phyloP scores from a whole-genome alignment of 176 grass and related monocot species.

The Aechmea fasciata region DNA sequence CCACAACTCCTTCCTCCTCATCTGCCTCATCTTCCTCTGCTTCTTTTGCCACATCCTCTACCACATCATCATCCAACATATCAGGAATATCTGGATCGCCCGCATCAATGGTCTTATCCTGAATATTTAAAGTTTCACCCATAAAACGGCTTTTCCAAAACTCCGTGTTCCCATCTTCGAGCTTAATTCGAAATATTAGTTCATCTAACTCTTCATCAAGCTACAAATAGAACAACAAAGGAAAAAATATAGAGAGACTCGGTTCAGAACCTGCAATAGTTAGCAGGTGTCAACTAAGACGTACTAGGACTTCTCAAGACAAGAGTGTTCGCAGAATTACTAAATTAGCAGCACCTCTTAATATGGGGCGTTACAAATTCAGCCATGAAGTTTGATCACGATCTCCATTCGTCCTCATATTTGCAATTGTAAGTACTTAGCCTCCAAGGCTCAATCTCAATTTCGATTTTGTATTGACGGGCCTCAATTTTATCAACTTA shows the following conservation, averaged over 20 bases:
- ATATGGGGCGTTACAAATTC: too few species aligned
- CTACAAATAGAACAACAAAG: conserved; percentile 35
- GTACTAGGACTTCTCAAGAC: not conserved
- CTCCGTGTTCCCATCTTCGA: conserved; percentile 90
- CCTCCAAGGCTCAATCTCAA: too few species aligned
- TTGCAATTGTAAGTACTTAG: too few species aligned
- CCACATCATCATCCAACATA: conserved; percentile 36
- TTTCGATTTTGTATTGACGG: too few species aligned
- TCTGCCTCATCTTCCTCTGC: conserved; percentile 79
- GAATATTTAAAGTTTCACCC: conserved; percentile 67
- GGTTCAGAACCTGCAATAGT: not conserved
- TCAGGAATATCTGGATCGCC: conserved; percentile 41
- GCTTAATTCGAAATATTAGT: conserved; percentile 78
- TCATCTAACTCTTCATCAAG: conserved; percentile 80
- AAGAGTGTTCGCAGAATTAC: not conserved
- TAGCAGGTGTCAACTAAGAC: conserved; percentile 7
- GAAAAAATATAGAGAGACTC: not conserved
- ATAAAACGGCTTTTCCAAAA: conserved; percentile 89
- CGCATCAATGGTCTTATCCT: conserved; percentile 41
- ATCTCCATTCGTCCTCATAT: too few species aligned
- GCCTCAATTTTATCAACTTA: too few species aligned
- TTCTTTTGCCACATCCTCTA: conserved; percentile 51
- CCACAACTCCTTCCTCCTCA: conserved; percentile 56
- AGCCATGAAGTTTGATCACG: too few species aligned
- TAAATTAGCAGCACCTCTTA: too few species aligned